These are phyloP conservation scores for Fusarium nelsonii DNA, from an alignment of 2,329 filamentous ascomycete species.

Conservation along the genomic window DNA sequence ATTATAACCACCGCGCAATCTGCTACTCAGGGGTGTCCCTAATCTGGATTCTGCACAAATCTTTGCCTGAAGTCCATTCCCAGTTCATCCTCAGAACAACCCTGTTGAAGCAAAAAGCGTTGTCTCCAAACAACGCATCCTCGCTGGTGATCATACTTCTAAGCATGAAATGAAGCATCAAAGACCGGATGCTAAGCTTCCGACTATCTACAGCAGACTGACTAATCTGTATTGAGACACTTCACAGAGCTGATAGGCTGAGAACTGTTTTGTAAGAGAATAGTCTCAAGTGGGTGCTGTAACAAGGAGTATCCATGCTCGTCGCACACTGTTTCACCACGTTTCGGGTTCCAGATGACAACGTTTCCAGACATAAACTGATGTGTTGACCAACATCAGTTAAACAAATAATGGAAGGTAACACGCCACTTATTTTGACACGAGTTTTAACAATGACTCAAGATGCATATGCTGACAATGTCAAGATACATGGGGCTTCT, in stretches of 20 bases:
- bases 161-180: not conserved
- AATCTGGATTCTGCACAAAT: not conserved
- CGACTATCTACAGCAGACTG: not conserved
- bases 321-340: conserved; percentile 24
- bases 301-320: conserved; percentile 19
- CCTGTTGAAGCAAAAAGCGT: not conserved
- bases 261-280: not conserved
- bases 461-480: too few species aligned
- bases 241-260: not conserved
- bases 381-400: too few species aligned
- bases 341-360: not conserved
- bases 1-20: not conserved
- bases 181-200: conserved; percentile 1
- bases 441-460: too few species aligned
- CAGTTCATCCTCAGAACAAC: not conserved
- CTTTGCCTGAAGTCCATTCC: fast-evolving
- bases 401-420: too few species aligned
- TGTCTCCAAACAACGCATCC: not conserved
- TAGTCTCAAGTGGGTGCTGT: not conserved
- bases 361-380: fast-evolving
- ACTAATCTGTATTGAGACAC: too few species aligned
- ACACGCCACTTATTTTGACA: too few species aligned
- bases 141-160: not conserved
- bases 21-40: not conserved
- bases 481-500: too few species aligned